Percentiles rank a stretch among this genome's conserved stretches.
phyloP scores from a whole-genome alignment of 2,329 filamentous ascomycete genomes.

The Calonectria montana region DNA sequence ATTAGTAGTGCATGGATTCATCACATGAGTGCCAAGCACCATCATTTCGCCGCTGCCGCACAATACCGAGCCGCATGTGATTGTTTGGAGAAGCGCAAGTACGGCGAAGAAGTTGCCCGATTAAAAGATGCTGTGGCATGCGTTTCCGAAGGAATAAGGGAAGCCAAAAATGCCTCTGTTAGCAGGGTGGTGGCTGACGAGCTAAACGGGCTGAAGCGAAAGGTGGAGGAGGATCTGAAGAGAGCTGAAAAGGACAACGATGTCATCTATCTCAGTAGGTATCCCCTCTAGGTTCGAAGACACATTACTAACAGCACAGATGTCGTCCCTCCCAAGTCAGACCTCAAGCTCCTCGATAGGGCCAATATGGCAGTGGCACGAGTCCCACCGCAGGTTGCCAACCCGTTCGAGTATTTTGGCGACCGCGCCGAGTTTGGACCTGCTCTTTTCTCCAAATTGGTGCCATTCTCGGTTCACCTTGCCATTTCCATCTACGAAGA shows the following conservation, averaged over 20 bases:
- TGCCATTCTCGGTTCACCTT: constrained; percentile 95
- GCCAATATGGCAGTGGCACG: constrained; percentile 88
- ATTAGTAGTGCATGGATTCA: constrained; percentile 97
- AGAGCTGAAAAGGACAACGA: constrained; percentile 97
- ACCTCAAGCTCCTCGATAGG: constrained; percentile 85
- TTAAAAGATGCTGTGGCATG: constrained; percentile 85
- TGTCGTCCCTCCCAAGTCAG: constrained; percentile 86
- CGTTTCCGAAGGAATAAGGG: constrained; percentile 87
- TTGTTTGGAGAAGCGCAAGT: constrained; percentile 91
- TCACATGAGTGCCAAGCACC: constrained; percentile 95
- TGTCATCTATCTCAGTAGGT: constrained; percentile 86
- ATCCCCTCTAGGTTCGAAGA: neutral
- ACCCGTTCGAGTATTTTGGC: constrained; percentile 83
- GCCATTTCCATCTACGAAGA: constrained; percentile 97
- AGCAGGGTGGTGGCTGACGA: constrained; percentile 86
- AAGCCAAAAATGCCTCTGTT: constrained; percentile 78
- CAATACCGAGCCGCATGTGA: constrained; percentile 93
- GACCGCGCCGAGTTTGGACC: constrained; percentile 84
- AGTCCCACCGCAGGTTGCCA: constrained; percentile 83
- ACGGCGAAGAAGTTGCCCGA: constrained; percentile 93
- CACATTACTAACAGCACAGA: constrained; percentile 57
- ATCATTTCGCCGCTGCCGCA: constrained; percentile 95
- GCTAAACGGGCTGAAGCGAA: constrained; percentile 82
- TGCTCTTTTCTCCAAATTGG: constrained; percentile 88
- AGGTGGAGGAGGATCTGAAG: constrained; percentile 88